Conservation (phyloP, 2,329 filamentous ascomycete genomes). For the Aaosphaeria pasadenensis region DNA sequence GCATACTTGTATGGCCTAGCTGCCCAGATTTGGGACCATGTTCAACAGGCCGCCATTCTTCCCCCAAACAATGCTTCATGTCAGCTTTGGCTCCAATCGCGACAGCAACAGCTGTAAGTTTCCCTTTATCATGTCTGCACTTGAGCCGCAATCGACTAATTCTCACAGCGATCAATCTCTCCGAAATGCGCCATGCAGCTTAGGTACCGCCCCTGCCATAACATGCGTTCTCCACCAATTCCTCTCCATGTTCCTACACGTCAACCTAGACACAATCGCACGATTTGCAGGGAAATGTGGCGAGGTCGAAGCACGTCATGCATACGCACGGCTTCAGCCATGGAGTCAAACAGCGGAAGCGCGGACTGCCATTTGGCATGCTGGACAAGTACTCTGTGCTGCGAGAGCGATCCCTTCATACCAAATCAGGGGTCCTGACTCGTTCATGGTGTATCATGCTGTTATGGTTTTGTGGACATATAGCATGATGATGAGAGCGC, state of each 20-base stretch:
- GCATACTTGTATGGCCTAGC: constrained; percentile 16
- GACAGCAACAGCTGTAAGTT: constrained; percentile 12
- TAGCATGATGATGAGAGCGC: constrained; percentile 7
- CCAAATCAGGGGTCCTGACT: constrained; percentile 15
- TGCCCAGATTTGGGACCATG: constrained; percentile 15
- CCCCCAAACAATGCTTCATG: no score
- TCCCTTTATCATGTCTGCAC: neutral
- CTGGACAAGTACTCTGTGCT: constrained; percentile 14
- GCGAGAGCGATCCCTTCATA: constrained; percentile 13
- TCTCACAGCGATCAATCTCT: constrained; percentile 50
- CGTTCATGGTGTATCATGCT: constrained; percentile 16
- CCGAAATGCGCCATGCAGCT: constrained; percentile 43
- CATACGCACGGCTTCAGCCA: constrained; percentile 56
- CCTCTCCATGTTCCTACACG: constrained; percentile 55
- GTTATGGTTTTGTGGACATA: constrained; percentile 24
- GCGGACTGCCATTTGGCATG: constrained; percentile 14
- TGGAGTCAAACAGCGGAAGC: constrained; percentile 42
- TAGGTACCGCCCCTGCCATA: constrained; percentile 19
- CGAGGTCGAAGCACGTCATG: constrained; percentile 58
- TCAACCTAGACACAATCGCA: constrained; percentile 35
- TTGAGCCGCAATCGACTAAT: constrained; percentile 43
- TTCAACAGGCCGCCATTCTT: constrained; percentile 10
- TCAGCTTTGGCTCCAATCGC: constrained; percentile 10
- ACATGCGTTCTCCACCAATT: constrained; percentile 23
- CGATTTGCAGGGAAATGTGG: constrained; percentile 65